These are phyloP conservation scores for Lipomyces mesembrius DNA, from an alignment of 805 yeast genomes.

Conservation along the genomic window DNA sequence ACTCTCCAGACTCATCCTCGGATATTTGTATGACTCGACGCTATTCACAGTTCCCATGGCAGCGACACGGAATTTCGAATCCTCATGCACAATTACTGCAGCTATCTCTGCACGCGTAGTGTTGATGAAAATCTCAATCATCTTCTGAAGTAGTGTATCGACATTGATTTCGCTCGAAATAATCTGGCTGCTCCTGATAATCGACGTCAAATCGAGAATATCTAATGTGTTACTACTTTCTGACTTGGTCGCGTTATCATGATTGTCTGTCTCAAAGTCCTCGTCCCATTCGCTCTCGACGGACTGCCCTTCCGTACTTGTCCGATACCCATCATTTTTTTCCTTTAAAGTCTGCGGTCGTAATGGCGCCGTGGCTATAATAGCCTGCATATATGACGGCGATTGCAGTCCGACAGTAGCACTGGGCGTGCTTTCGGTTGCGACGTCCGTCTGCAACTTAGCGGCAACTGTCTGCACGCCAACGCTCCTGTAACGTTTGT, in stretches of 20 bases:
- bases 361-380: neutral
- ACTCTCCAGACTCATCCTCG: constrained; percentile 20
- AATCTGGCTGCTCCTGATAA: constrained; percentile 37
- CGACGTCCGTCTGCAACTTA: neutral
- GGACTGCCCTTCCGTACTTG: neutral
- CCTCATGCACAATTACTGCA: constrained; percentile 34
- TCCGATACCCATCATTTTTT: neutral
- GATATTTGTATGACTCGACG: constrained; percentile 21
- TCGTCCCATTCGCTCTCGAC: neutral
- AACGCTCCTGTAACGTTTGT: neutral
- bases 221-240: constrained; percentile 26
- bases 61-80: constrained; percentile 29
- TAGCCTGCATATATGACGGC: neutral
- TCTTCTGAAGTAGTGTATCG: constrained; percentile 32
- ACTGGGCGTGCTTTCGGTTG: neutral
- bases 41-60: constrained; percentile 31
- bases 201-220: constrained; percentile 37
- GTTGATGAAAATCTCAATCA: constrained; percentile 37
- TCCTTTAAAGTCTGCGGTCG: neutral
- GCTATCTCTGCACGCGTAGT: constrained; percentile 37
- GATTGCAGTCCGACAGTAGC: neutral
- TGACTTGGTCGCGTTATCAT: neutral
- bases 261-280: neutral
- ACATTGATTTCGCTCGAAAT: constrained; percentile 39
- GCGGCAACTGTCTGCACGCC: constrained; percentile 31